A percentile compares a stretch with the other conserved stretches of the same genome.
phyloP scores from a whole-genome alignment of 768 basidiomycete species.

The Lentinula aciculospora region DNA sequence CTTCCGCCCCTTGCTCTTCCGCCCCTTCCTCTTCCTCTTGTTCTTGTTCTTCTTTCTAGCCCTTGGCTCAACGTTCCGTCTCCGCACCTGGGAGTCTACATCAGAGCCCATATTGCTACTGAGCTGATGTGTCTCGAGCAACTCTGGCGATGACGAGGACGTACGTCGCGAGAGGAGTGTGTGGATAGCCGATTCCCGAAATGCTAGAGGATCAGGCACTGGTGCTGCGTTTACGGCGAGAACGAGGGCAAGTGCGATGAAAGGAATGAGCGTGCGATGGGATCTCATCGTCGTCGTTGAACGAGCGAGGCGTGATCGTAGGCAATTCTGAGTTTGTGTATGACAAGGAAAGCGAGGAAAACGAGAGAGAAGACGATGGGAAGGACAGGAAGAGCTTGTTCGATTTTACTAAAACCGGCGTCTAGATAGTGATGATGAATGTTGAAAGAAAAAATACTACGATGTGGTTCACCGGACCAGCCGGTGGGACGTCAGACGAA shows the following conservation, averaged over 20 bases:
- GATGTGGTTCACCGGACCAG: neutral
- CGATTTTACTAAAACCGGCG: no score
- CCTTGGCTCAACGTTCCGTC: neutral
- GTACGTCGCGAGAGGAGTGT: neutral
- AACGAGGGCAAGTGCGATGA: neutral
- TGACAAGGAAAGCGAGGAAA: neutral
- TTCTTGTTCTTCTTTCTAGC: neutral
- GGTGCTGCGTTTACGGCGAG: neutral
- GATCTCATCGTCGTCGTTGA: neutral
- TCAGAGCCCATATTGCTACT: neutral
- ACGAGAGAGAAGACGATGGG: neutral
- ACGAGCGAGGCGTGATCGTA: neutral
- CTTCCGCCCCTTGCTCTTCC: neutral
- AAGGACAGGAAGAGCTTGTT: neutral
- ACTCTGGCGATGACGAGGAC: neutral
- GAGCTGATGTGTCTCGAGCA: neutral
- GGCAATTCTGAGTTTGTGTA: neutral
- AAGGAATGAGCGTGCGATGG: neutral
- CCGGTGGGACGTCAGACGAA: neutral
- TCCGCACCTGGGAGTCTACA: neutral
- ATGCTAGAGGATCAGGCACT: neutral
- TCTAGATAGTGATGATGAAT: neutral
- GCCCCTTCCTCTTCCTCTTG: neutral
- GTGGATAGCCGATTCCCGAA: neutral
- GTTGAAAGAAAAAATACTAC: neutral